Evolutionary conservation across 2,329 filamentous ascomycete species (phyloP).

Genomic region (Talaromyces sp.): DNA sequence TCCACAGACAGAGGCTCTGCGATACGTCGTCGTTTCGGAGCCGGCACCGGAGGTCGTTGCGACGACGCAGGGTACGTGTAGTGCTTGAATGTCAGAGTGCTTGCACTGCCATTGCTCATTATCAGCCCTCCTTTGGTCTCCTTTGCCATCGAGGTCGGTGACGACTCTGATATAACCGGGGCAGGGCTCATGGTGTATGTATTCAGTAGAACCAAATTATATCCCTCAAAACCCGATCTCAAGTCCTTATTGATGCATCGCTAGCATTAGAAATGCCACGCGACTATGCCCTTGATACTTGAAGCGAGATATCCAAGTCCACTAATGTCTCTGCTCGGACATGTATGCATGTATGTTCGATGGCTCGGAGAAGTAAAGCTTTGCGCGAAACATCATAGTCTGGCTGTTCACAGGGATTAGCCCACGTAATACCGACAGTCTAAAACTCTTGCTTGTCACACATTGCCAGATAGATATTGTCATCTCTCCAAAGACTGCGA

Average conservation of each 20-base stretch:
- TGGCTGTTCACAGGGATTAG: not conserved
- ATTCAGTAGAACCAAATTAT: not conserved
- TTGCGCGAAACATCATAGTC: not conserved
- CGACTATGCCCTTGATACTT: not conserved
- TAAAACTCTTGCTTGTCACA: not conserved
- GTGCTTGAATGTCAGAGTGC: conserved; percentile 9
- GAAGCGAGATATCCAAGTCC: not conserved
- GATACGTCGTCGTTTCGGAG: conserved; percentile 9
- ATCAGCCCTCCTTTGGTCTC: not conserved
- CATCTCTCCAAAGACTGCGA: not conserved
- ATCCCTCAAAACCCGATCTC: not conserved
- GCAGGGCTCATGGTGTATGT: not conserved
- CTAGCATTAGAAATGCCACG: not conserved
- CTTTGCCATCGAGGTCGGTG: not conserved
- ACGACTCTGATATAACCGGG: not conserved
- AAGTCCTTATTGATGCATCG: not conserved
- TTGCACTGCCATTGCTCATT: conserved; percentile 1
- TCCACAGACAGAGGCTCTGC: not conserved
- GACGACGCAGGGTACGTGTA: conserved; percentile 4
- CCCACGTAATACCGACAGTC: not conserved
- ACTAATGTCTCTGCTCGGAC: not conserved
- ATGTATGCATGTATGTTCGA: not conserved
- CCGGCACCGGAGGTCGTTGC: conserved; percentile 3
- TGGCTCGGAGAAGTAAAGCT: not conserved
- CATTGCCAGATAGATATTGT: not conserved